These are phyloP conservation scores for Dactylella cylindrospora DNA, from an alignment of 2,329 filamentous ascomycete genomes.

Conservation along the genomic window DNA sequence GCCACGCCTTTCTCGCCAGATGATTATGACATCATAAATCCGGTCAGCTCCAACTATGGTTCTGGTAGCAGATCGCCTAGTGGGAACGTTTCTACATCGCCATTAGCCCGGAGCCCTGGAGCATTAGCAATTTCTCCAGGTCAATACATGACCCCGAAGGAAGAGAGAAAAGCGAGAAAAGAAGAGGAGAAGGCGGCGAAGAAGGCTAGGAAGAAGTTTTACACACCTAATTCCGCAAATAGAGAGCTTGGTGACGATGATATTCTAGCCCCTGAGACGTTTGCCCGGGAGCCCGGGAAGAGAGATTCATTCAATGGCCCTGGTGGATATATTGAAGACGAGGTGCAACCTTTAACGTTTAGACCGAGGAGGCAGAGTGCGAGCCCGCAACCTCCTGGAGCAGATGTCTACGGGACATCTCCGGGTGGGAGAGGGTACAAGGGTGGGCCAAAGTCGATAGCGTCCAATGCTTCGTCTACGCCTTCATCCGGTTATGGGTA, in stretches of 20 bases:
- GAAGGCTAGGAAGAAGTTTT: conserved; percentile 46
- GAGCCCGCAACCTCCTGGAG: conserved; percentile 23
- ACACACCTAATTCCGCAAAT: conserved; percentile 44
- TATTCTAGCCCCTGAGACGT: conserved; percentile 47
- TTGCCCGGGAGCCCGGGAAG: conserved; percentile 47
- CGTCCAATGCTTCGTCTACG: conserved; percentile 14
- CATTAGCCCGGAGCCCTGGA: conserved; percentile 32
- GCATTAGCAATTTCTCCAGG: conserved; percentile 29
- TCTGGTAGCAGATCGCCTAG: conserved; percentile 30
- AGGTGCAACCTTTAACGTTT: conserved; percentile 22
- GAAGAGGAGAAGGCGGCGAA: conserved; percentile 43
- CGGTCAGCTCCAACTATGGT: conserved; percentile 20
- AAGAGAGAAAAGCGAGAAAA: conserved; percentile 33
- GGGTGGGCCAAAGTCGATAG: conserved; percentile 11
- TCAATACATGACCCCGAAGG: conserved; percentile 40
- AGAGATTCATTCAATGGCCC: conserved; percentile 16
- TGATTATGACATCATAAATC: conserved; percentile 49
- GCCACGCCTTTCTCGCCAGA: conserved; percentile 49
- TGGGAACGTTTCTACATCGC: conserved; percentile 37
- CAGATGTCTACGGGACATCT: conserved; percentile 26
- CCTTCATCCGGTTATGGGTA: conserved; percentile 26
- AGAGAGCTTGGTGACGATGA: conserved; percentile 47
- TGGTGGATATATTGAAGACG: background rate
- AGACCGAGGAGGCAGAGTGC: conserved; percentile 34
- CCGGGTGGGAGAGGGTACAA: conserved; percentile 22